Conservation (phyloP, 2,329 filamentous ascomycete species). For the Sclerotinia subarctica region DNA sequence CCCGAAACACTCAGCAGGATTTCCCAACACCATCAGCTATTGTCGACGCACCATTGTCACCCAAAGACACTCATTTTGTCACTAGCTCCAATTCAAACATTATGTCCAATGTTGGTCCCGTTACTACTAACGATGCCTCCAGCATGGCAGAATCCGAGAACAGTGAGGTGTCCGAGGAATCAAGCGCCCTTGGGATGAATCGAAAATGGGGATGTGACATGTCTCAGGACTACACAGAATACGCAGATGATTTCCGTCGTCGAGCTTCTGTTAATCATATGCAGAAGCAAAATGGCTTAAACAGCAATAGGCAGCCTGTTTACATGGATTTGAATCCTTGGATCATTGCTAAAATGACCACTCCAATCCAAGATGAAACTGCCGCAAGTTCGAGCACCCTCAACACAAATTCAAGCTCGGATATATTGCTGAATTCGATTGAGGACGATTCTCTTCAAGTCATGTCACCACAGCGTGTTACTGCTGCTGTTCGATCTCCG, state of each 20-base stretch:
- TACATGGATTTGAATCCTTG: constrained; percentile 40
- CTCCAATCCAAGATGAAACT: constrained; percentile 22
- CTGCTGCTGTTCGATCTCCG: background rate
- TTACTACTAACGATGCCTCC: background rate
- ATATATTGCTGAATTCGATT: background rate
- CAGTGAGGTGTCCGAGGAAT: background rate
- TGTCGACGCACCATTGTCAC: background rate
- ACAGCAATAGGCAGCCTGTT: background rate
- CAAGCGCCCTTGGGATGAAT: constrained; percentile 1
- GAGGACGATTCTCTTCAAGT: background rate
- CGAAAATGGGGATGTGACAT: constrained; percentile 42
- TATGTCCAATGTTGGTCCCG: background rate
- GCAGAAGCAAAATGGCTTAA: background rate
- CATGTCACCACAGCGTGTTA: background rate
- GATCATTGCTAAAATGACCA: constrained; percentile 42
- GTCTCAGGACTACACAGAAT: constrained; percentile 47
- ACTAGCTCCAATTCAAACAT: background rate
- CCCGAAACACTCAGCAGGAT: constrained; percentile 24
- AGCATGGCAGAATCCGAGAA: background rate
- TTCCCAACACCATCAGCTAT: background rate
- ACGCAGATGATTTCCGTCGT: constrained; percentile 40
- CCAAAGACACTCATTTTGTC: background rate
- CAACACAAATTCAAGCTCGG: constrained; percentile 10
- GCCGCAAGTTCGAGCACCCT: background rate
- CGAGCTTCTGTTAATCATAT: background rate